Percentiles rank a stretch among this genome's conserved stretches.
Evolutionary conservation across 257 asterid genomes (phyloP).

Genomic region (Nicotiana otophora): DNA sequence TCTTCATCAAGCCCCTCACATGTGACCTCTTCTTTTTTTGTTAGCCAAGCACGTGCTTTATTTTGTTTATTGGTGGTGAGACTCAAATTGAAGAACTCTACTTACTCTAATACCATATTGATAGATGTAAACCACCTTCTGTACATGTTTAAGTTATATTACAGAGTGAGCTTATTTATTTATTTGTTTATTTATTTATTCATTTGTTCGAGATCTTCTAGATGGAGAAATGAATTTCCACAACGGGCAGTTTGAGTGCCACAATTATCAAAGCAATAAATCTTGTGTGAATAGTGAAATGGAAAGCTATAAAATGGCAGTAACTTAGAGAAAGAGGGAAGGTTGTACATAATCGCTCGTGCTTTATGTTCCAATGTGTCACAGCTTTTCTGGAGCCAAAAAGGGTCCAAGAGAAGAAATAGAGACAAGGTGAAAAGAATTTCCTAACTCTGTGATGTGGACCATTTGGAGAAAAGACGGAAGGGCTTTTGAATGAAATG

Average conservation of each 20-base stretch:
- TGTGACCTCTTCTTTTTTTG: not conserved
- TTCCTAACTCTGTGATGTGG: not conserved
- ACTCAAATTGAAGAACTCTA: constrained; percentile 5
- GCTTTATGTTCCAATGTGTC: not conserved
- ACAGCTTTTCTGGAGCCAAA: not conserved
- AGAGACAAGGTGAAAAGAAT: not conserved
- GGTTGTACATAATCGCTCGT: not conserved
- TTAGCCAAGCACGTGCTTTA: not conserved
- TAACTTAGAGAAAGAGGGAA: too few species aligned
- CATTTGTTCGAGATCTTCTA: not conserved
- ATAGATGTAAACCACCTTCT: not conserved
- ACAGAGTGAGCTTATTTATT: not conserved
- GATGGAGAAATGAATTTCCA: not conserved
- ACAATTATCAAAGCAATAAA: too few species aligned
- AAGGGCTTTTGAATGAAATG: not conserved
- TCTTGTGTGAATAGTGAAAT: too few species aligned
- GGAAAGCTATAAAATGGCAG: too few species aligned
- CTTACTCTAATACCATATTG: not conserved
- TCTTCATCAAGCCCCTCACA: not conserved
- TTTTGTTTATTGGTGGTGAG: not conserved
- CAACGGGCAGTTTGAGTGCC: not conserved
- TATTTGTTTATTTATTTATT: not conserved
- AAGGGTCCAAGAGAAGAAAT: not conserved
- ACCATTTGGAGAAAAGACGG: not conserved
- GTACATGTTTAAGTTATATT: not conserved